These are phyloP conservation scores for Gastrodia elata DNA, from an alignment of 106 monocot species.

Conservation along the genomic window DNA sequence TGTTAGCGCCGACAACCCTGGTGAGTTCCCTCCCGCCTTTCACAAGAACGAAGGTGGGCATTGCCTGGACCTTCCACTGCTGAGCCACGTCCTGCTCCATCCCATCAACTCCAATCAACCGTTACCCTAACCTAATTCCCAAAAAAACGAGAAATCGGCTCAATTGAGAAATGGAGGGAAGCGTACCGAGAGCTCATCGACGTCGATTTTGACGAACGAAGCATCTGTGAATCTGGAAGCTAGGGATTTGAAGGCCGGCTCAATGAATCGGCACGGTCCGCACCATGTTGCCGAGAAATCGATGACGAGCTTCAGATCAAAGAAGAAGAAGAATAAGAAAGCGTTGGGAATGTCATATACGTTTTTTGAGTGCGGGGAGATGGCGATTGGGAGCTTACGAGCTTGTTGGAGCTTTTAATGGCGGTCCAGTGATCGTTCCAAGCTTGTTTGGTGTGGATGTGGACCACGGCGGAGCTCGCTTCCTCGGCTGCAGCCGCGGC, in stretches of 20 bases:
- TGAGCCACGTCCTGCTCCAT: slow-evolving; percentile 41
- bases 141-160: neutral
- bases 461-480: neutral
- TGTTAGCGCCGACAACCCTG: slow-evolving; percentile 54
- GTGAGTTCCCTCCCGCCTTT: slow-evolving; percentile 50
- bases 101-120: neutral
- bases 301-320: slow-evolving; percentile 32
- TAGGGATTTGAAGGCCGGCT: slow-evolving; percentile 45
- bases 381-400: neutral
- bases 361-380: too few species aligned
- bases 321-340: neutral
- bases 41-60: slow-evolving; percentile 75
- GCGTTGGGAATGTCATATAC: neutral
- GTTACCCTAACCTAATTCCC: neutral
- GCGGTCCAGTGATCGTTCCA: slow-evolving; percentile 4
- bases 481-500: neutral
- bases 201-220: slow-evolving; percentile 59
- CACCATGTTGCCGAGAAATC: slow-evolving; percentile 86
- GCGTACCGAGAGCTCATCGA: slow-evolving; percentile 60
- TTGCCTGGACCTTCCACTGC: slow-evolving; percentile 71
- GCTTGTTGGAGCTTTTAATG: slow-evolving; percentile 3
- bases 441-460: neutral
- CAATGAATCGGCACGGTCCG: slow-evolving; percentile 71
- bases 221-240: slow-evolving; percentile 37
- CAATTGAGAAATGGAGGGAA: neutral